Evolutionary conservation across 345 rosid species (phyloP).

Genomic region (Balakata baccata): DNA sequence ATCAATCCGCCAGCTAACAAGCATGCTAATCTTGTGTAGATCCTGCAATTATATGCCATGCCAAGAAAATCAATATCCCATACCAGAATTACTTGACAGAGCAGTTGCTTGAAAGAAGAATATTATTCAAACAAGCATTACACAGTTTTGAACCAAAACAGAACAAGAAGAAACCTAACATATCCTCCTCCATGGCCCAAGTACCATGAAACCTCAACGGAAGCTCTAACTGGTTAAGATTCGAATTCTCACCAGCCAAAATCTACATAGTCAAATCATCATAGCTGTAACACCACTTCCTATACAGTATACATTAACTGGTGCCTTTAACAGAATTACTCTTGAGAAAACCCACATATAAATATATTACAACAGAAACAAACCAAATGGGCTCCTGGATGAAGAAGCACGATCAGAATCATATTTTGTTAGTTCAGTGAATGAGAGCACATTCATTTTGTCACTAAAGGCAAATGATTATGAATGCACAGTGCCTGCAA

Average conservation of each 20-base stretch:
- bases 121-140: conserved; percentile 25
- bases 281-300: conserved; percentile 24
- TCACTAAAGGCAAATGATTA: conserved; percentile 12
- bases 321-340: conserved; percentile 19
- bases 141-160: conserved; percentile 23
- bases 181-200: conserved; percentile 25
- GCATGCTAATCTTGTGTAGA: conserved; percentile 62
- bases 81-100: conserved; percentile 33
- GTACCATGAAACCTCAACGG: conserved; percentile 21
- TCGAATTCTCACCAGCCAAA: conserved; percentile 16
- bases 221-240: conserved; percentile 17
- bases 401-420: conserved; percentile 25
- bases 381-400: conserved; percentile 31
- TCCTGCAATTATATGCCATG: conserved; percentile 76
- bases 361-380: conserved; percentile 10
- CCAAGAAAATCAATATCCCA: conserved; percentile 66
- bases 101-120: conserved; percentile 33
- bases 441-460: neutral
- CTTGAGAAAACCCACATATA: neutral
- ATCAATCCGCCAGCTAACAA: conserved; percentile 73
- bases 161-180: conserved; percentile 16
- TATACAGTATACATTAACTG: conserved; percentile 13
- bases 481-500: conserved; percentile 18
- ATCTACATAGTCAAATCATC: conserved; percentile 22
- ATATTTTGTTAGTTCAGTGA: conserved; percentile 6